phyloP scores from a whole-genome alignment of 2,329 filamentous ascomycete genomes.

The Thelonectria rubi region DNA sequence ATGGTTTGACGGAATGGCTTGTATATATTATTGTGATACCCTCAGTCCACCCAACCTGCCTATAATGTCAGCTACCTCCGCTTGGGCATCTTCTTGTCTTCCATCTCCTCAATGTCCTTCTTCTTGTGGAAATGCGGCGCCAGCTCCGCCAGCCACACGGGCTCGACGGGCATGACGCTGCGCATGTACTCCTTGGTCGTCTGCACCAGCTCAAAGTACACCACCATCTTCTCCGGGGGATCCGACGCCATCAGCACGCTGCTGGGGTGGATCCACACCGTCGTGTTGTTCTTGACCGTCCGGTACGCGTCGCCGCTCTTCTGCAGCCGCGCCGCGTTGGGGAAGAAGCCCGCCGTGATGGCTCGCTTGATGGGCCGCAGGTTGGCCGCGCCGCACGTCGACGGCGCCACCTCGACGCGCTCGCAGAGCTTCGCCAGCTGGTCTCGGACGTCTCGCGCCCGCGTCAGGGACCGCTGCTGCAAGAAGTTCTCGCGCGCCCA shows the following conservation, averaged over 20 bases:
- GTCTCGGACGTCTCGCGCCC: constrained; percentile 90
- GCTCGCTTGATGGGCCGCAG: constrained; percentile 82
- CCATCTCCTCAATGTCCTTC: constrained; percentile 84
- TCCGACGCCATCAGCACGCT: constrained; percentile 81
- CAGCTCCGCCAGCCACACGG: constrained; percentile 86
- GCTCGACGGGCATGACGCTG: constrained; percentile 83
- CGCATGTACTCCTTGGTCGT: constrained; percentile 95
- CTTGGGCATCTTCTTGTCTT: constrained; percentile 72
- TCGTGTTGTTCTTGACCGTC: constrained; percentile 89
- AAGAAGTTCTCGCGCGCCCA: constrained; percentile 95
- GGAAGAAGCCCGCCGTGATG: constrained; percentile 92
- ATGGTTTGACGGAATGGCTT: too few species aligned
- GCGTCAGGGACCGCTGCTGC: constrained; percentile 87
- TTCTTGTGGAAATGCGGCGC: constrained; percentile 96
- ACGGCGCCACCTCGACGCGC: constrained; percentile 83
- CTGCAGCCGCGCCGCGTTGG: constrained; percentile 86
- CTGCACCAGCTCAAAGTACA: constrained; percentile 85
- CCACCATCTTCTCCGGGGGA: constrained; percentile 80
- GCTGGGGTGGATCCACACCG: constrained; percentile 91
- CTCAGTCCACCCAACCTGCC: constrained; percentile 15
- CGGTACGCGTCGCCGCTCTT: constrained; percentile 87
- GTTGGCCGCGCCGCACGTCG: constrained; percentile 75
- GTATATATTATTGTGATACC: neutral
- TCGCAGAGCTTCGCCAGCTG: constrained; percentile 94
- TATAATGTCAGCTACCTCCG: constrained; percentile 34